Conservation (phyloP, 106 monocot species). For the Platanthera zijinensis region DNA sequence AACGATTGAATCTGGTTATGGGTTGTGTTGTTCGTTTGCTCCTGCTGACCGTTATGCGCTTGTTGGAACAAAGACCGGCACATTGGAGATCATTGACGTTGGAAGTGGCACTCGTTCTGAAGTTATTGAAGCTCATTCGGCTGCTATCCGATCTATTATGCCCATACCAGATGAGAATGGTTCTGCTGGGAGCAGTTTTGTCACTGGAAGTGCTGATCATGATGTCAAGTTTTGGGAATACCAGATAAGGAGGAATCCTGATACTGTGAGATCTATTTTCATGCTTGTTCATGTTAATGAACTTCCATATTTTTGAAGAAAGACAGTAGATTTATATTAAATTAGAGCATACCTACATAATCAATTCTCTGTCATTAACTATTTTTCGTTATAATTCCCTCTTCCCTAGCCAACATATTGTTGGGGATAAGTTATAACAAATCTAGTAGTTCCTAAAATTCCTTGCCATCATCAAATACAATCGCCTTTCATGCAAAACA, state of each 20-base stretch:
- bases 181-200: constrained; percentile 57
- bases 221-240: constrained; percentile 98
- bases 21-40: constrained; percentile 72
- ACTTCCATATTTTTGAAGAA: neutral
- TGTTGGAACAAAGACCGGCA: constrained; percentile 82
- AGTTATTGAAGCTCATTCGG: constrained; percentile 65
- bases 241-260: constrained; percentile 40
- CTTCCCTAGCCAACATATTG: neutral
- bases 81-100: constrained; percentile 81
- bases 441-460: neutral
- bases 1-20: constrained; percentile 84
- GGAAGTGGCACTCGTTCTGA: constrained; percentile 71
- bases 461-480: neutral
- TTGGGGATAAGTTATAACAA: neutral
- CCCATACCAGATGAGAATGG: constrained; percentile 45
- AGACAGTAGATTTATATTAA: neutral
- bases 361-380: neutral
- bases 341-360: neutral
- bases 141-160: constrained; percentile 53
- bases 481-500: neutral
- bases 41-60: constrained; percentile 70
- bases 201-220: constrained; percentile 70
- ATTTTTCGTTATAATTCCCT: neutral
- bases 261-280: constrained; percentile 37
- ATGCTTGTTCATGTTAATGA: neutral